Base-by-base conservation (phyloP, 2,329 filamentous ascomycete genomes). In the Alternaria atra region DNA sequence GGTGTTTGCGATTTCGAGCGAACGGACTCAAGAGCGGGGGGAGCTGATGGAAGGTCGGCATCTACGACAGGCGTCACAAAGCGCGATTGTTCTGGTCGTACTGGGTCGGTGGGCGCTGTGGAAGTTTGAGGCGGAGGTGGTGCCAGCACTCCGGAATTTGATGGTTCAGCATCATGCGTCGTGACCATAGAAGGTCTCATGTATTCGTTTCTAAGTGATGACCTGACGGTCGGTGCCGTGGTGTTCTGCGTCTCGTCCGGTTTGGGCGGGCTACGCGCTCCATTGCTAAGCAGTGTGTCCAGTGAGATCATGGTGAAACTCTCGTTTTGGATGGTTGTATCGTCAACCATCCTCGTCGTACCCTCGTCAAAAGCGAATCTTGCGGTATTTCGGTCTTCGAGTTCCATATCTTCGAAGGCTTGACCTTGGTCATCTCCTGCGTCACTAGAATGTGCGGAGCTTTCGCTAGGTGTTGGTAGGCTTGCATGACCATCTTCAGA, bases 301-400 rank as follows among this genome's bases (percentile, higher is more conserved):
- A 84, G 73, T 3, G 82, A 84, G 1, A 85, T 77, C 79, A 85
- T 84, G 58, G 81, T 85, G 68, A 85, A 84, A 54, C 81, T 81
- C 64, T 84, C 82, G 61, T 82, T 83, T 43, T 81, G 76, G n/a
- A 83, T 73, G 0, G 82, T 84, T 9, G 79, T 77, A 39, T 84
- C 82, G 23, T 82, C 82, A 4, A 69, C 73, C 70, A 74, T 73
- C 13, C 74, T 68, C 3, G 73, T 77, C 0, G 70, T 63, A n/a
- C 71, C 72, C 61, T 76, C 72, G 10, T 77, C 73, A 52, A 75
- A 72, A 1, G 66, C 70, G 60, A 69, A 74, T 10, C 69, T 58
- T 30, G 68, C 70, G 7, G 54, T 66, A 39, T 72, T 71, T 34
- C 66, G 58, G 1, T 61, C 55, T 3, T 73, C 69, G 37, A 68